These are phyloP conservation scores for Sporormia fimetaria DNA, from an alignment of 495 filamentous ascomycete species.

Conservation along the genomic window DNA sequence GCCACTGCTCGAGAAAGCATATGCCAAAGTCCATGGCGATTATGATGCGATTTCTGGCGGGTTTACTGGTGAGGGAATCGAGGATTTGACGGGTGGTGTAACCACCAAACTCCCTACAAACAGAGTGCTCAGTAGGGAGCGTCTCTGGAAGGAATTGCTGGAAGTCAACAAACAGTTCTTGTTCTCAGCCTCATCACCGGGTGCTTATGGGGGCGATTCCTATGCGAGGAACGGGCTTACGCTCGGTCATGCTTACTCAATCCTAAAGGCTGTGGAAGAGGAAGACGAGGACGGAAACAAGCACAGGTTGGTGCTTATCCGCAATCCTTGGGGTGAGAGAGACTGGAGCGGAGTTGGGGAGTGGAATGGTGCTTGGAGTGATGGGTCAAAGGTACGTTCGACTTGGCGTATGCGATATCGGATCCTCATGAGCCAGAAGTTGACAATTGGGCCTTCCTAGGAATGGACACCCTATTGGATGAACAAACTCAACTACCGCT, in stretches of 20 bases:
- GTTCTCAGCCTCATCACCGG: constrained; percentile 56
- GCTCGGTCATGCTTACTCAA: constrained; percentile 72
- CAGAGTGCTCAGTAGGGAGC: constrained; percentile 75
- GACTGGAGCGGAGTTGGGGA: constrained; percentile 35
- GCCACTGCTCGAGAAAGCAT: constrained; percentile 87
- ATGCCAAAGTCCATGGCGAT: constrained; percentile 88
- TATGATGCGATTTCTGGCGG: constrained; percentile 74
- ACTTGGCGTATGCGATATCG: too few species aligned
- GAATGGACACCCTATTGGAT: constrained; percentile 90
- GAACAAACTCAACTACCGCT: constrained; percentile 60
- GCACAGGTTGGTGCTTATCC: constrained; percentile 32
- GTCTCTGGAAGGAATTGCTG: constrained; percentile 83
- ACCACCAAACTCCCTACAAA: constrained; percentile 67
- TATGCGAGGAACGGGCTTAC: constrained; percentile 58
- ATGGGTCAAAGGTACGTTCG: too few species aligned
- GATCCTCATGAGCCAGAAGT: too few species aligned
- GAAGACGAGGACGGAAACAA: constrained; percentile 47
- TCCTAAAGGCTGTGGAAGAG: constrained; percentile 68
- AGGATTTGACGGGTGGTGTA: constrained; percentile 87
- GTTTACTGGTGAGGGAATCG: constrained; percentile 73
- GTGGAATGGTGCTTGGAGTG: constrained; percentile 44
- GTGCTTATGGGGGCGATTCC: constrained; percentile 30
- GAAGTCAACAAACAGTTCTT: constrained; percentile 71
- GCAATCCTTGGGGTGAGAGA: constrained; percentile 77
- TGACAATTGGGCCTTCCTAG: too few species aligned